Evolutionary conservation across 169 alveolate genomes (phyloP).

Genomic region (Haemoproteus tartakovskyi): DNA sequence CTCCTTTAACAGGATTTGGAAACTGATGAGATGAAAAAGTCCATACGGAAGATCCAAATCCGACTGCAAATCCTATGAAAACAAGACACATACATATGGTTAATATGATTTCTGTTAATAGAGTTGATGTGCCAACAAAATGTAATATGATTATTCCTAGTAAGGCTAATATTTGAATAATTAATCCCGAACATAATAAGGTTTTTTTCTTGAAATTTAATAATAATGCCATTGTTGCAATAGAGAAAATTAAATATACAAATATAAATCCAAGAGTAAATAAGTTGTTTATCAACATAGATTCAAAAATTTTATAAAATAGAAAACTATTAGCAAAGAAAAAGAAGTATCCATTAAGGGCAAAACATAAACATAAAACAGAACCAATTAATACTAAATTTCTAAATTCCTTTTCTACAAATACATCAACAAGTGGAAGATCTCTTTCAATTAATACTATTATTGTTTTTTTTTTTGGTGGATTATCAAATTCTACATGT

Average conservation of each 20-base stretch:
- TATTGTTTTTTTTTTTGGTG: not conserved
- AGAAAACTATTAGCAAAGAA: slow-evolving; percentile 7
- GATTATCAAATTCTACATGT: slow-evolving; percentile 24
- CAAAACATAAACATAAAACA: slow-evolving; percentile 11
- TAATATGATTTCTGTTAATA: slow-evolving; percentile 9
- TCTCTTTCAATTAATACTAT: slow-evolving; percentile 26
- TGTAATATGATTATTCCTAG: not conserved
- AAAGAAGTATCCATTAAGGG: slow-evolving; percentile 19
- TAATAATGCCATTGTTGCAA: not conserved
- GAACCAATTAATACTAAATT: slow-evolving; percentile 1
- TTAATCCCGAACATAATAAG: slow-evolving; percentile 5
- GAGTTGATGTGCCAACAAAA: not conserved
- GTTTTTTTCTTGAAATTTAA: not conserved
- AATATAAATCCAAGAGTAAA: slow-evolving; percentile 4
- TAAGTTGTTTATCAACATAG: slow-evolving; percentile 3
- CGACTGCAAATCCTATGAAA: slow-evolving; percentile 28
- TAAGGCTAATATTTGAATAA: slow-evolving; percentile 6
- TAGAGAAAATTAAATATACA: slow-evolving; percentile 8
- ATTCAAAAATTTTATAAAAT: slow-evolving; percentile 1
- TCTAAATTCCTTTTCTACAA: slow-evolving; percentile 3
- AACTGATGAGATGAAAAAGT: slow-evolving; percentile 18
- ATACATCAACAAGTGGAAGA: slow-evolving; percentile 3
- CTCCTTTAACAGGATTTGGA: slow-evolving; percentile 32
- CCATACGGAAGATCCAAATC: slow-evolving; percentile 61
- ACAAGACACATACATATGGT: not conserved